Conservation (phyloP, 305 asterid genomes). For the Solanum hybrid region DNA sequence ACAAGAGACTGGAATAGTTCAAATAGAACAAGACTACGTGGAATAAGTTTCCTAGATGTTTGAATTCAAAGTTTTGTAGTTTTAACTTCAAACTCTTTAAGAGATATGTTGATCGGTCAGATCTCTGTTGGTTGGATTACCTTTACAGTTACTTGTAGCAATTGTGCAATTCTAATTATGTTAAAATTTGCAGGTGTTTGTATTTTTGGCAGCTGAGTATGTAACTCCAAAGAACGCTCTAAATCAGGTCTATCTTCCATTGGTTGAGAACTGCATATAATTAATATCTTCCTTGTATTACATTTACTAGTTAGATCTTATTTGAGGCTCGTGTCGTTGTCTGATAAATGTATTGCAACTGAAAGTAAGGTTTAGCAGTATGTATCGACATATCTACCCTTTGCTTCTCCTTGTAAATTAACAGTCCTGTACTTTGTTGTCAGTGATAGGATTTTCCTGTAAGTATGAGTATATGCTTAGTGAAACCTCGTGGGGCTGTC, state of each 20-base stretch:
- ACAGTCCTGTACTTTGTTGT: not conserved
- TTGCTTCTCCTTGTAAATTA: not conserved
- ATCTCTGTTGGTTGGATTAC: not conserved
- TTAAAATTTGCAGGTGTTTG: slow-evolving; percentile 64
- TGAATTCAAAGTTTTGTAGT: not conserved
- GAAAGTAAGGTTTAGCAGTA: not conserved
- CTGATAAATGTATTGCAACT: not conserved
- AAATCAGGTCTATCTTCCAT: slow-evolving; percentile 55
- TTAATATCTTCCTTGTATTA: not conserved
- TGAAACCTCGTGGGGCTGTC: not conserved
- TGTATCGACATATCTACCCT: not conserved
- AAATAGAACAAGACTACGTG: not conserved
- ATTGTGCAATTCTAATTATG: not conserved
- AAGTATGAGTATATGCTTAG: not conserved
- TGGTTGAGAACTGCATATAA: not conserved
- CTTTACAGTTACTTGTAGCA: not conserved
- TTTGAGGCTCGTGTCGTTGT: not conserved
- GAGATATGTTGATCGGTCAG: not conserved
- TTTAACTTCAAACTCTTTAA: not conserved
- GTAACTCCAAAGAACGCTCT: slow-evolving; percentile 71
- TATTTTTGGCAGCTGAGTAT: slow-evolving; percentile 90
- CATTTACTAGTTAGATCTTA: not conserved
- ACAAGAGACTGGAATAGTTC: not conserved
- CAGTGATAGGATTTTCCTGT: not conserved
- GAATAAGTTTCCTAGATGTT: not conserved